Evolutionary conservation across 208 protist species (phyloP).

Genomic region (Trypanosomatidae sp.): DNA sequence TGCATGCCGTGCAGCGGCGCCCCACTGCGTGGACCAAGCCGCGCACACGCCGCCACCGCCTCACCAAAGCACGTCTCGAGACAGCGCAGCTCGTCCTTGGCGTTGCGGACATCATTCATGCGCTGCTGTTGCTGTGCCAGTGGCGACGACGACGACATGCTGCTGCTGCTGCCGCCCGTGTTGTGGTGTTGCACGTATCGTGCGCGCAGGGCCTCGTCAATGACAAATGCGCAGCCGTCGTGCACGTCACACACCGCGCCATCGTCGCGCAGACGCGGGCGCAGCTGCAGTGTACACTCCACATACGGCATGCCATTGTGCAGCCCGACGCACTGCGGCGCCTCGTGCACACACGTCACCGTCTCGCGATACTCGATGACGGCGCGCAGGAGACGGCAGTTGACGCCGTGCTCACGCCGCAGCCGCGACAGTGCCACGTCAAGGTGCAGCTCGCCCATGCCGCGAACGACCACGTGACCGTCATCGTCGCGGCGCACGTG

Average conservation of each 20-base stretch:
- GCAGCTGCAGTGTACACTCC: slow-evolving; percentile 36
- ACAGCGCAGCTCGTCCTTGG: slow-evolving; percentile 26
- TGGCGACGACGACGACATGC: neutral
- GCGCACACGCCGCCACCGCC: slow-evolving; percentile 35
- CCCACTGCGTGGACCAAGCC: slow-evolving; percentile 50
- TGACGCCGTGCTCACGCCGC: slow-evolving; percentile 82
- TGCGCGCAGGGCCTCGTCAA: slow-evolving; percentile 19
- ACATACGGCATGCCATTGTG: slow-evolving; percentile 59
- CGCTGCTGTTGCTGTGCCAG: neutral
- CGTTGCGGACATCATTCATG: slow-evolving; percentile 16
- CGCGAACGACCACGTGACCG: slow-evolving; percentile 89
- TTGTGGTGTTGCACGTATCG: neutral
- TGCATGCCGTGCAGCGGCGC: slow-evolving; percentile 61
- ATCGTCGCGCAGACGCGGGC: slow-evolving; percentile 22
- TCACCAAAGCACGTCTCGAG: slow-evolving; percentile 21
- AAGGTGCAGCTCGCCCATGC: slow-evolving; percentile 95
- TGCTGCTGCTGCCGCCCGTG: neutral
- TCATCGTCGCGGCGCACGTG: slow-evolving; percentile 68
- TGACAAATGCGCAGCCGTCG: slow-evolving; percentile 21
- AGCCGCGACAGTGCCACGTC: slow-evolving; percentile 93
- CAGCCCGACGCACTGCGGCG: slow-evolving; percentile 11
- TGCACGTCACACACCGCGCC: slow-evolving; percentile 4
- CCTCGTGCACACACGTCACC: slow-evolving; percentile 6
- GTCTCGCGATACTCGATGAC: slow-evolving; percentile 83
- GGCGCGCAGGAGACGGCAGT: slow-evolving; percentile 75